Conservation (phyloP, 2,329 filamentous ascomycete species). For the Alternaria sp. region DNA sequence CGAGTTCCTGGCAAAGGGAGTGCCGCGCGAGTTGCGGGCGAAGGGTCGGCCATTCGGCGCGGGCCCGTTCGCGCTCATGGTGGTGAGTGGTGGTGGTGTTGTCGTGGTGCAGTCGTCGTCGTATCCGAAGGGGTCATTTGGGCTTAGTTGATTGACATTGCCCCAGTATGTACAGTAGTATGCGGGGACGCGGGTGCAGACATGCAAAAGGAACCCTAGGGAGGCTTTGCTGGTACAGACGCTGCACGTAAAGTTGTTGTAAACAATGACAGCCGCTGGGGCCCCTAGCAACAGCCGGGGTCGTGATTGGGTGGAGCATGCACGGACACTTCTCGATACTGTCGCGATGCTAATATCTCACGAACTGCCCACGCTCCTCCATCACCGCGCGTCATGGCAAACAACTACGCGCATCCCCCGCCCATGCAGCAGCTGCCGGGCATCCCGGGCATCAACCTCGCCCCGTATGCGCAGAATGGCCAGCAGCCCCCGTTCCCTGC, state of each 20-base stretch:
- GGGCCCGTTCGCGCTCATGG: constrained; percentile 63
- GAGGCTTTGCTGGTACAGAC: neutral
- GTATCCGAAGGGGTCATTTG: neutral
- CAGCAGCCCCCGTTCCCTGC: constrained; percentile 29
- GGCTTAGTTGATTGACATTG: constrained; percentile 25
- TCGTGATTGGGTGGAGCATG: constrained; percentile 2
- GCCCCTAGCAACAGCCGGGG: constrained; percentile 18
- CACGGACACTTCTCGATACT: neutral
- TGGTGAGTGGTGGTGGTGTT: constrained; percentile 21
- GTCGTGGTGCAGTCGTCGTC: constrained; percentile 28
- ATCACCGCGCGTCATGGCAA: constrained; percentile 32
- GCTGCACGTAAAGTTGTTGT: constrained; percentile 3
- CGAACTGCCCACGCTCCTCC: constrained; percentile 4
- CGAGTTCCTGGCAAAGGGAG: constrained; percentile 75
- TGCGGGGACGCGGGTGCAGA: constrained; percentile 1
- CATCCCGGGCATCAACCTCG: constrained; percentile 33
- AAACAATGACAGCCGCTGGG: constrained; percentile 13
- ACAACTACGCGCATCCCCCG: constrained; percentile 35
- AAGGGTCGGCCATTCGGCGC: constrained; percentile 70
- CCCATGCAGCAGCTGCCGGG: constrained; percentile 24
- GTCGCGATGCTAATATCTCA: neutral
- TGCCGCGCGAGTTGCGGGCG: constrained; percentile 67
- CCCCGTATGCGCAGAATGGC: constrained; percentile 30
- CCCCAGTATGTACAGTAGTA: constrained; percentile 8
- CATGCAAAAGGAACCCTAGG: neutral